Evolutionary conservation across 106 monocot species (phyloP), one percentile per base, ranked within the genome.

Genomic region (Posidonia australis): DNA sequence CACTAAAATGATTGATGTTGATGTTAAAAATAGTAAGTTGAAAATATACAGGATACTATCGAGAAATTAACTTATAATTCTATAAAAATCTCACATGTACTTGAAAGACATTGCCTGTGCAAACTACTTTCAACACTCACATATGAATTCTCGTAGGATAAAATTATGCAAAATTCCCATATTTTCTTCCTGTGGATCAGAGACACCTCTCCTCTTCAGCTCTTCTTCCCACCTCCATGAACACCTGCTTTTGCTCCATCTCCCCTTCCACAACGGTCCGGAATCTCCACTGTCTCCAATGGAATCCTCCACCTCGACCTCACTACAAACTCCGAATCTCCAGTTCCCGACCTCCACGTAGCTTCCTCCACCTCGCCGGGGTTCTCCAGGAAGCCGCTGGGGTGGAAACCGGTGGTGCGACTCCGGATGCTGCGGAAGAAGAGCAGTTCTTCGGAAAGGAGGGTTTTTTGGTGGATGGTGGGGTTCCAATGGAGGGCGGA

Each of bases 361-460:
- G 22, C 21, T 1, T 2, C 22, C 30, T 30, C 17, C 18, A 61
- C 16, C 60, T 10, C 60, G 60, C 60, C 18, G 19, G 41, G 4
- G 42, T 61, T 28, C 60, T 61, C 36, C 60, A 61, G 19, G 41
- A 61, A 41, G 19, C 60, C 16, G 10, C 60, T 21, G 60, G 60
- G 18, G 18, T 61, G 41, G 60, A 61, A 32, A 30, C 25, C 3
- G 16, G 0, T 29, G 28, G 28, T 58, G 2, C 48, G 48, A n/a
- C 10, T 9, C 25, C 13, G 13, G 13, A 27, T 58, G 27, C 12
- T 16, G 60, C 11, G 60, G 41, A 61, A 43, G 9, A 43, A 61
- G 42, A 29, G n/a, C 18, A n/a, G n/a, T 57, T 17, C 25, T 10
- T 30, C 2, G 29, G 26, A 57, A 56, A 57, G 57, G 57, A 57